Percentiles rank a stretch among this genome's conserved stretches.
Evolutionary conservation across 1,284 basidiomycete species (phyloP).

Genomic region (Naganishia cerealis): DNA sequence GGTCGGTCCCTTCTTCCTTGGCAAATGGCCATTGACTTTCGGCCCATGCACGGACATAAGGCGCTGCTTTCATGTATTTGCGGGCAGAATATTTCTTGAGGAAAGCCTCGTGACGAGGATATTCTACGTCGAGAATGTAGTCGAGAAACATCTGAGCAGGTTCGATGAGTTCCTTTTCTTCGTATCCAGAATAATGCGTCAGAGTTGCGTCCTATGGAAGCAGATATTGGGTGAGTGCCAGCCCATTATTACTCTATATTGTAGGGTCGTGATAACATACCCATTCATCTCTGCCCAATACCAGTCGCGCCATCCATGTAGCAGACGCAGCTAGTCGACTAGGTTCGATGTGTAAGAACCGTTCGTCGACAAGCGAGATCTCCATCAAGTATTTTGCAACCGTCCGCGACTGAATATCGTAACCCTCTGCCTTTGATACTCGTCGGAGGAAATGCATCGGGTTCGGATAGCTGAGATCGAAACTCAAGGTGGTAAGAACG

Average conservation of each 20-base stretch:
- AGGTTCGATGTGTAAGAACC: slow-evolving; percentile 75
- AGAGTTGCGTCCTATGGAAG: slow-evolving; percentile 70
- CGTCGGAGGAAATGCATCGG: slow-evolving; percentile 89
- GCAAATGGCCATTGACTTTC: slow-evolving; percentile 42
- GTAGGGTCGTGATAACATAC: slow-evolving; percentile 58
- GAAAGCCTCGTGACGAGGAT: slow-evolving; percentile 69
- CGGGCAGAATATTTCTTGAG: slow-evolving; percentile 65
- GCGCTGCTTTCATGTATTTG: slow-evolving; percentile 75
- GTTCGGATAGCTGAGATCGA: slow-evolving; percentile 88
- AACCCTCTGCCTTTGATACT: slow-evolving; percentile 93
- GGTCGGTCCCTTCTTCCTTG: slow-evolving; percentile 13
- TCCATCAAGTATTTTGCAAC: slow-evolving; percentile 92
- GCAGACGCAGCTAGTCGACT: slow-evolving; percentile 84
- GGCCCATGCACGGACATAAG: slow-evolving; percentile 58
- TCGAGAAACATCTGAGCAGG: slow-evolving; percentile 92
- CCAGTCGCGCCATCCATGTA: slow-evolving; percentile 85
- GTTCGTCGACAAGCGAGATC: slow-evolving; percentile 83
- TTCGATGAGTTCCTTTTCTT: slow-evolving; percentile 77
- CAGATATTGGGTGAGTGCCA: neutral
- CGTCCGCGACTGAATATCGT: slow-evolving; percentile 85
- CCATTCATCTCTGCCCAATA: slow-evolving; percentile 82
- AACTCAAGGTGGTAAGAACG: slow-evolving; percentile 85
- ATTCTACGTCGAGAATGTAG: slow-evolving; percentile 71
- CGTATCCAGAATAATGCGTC: slow-evolving; percentile 87
- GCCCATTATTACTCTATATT: neutral